Evolutionary conservation across 352 stramenopile genomes (phyloP).

Genomic region (Phytopythium aichiense): DNA sequence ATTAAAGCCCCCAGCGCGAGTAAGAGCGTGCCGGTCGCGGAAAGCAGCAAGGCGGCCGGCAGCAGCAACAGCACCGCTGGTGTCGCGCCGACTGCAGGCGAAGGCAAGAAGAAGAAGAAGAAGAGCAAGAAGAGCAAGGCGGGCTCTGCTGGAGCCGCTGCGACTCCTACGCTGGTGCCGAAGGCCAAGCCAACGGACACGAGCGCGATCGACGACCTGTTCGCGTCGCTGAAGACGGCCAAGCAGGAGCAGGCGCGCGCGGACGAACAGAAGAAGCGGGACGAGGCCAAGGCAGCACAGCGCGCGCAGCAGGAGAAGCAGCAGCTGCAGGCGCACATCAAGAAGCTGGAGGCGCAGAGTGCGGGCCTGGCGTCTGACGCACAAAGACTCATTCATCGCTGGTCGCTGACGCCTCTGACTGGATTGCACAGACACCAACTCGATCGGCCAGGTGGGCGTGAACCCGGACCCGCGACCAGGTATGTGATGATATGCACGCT

Average conservation of each 20-base stretch:
- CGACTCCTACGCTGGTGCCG: background rate
- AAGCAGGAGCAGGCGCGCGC: conserved; percentile 66
- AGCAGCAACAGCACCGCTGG: too few relatives aligned
- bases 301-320: conserved; percentile 56
- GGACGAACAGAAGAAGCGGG: conserved; percentile 48
- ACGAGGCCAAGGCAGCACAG: conserved; percentile 35
- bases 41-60: background rate
- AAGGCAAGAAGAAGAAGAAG: conserved; percentile 35
- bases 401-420: background rate
- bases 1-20: background rate
- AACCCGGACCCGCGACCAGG: conserved; percentile 74
- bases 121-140: conserved; percentile 35
- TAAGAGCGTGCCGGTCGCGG: background rate
- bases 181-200: conserved; percentile 29
- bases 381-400: background rate
- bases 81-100: background rate
- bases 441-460: conserved; percentile 40
- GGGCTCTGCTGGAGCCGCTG: background rate
- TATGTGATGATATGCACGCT: conserved; percentile 18
- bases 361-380: conserved; percentile 11
- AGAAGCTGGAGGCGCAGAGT: conserved; percentile 80
- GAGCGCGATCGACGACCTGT: conserved; percentile 78
- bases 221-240: conserved; percentile 64
- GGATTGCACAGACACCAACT: conserved; percentile 63
- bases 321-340: conserved; percentile 72